These are phyloP conservation scores for Pulveroboletus sp. DNA, from an alignment of 1,284 basidiomycete genomes.

Conservation along the genomic window DNA sequence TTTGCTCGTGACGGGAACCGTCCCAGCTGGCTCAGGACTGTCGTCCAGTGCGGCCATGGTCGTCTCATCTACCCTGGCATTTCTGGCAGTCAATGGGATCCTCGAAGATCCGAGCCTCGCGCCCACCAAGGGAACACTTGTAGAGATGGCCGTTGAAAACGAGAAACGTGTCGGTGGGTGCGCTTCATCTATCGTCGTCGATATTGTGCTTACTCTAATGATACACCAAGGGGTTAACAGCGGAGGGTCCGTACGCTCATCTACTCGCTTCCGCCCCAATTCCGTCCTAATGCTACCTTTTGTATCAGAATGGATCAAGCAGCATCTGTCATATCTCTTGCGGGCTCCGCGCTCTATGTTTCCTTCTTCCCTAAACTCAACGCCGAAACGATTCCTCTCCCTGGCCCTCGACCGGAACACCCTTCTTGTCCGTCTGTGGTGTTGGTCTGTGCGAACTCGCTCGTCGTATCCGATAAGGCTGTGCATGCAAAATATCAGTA, in stretches of 20 bases:
- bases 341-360: conserved; percentile 74
- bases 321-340: conserved; percentile 72
- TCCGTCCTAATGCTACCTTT: conserved; percentile 1
- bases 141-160: conserved; percentile 78
- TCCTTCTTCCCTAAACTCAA: conserved; percentile 77
- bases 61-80: conserved; percentile 77
- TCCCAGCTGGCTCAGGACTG: conserved; percentile 81
- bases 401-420: conserved; percentile 40
- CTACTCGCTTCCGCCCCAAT: neutral
- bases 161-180: conserved; percentile 75
- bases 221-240: conserved; percentile 59
- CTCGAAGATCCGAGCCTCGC: conserved; percentile 39
- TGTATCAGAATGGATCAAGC: conserved; percentile 76
- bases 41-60: conserved; percentile 87
- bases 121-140: conserved; percentile 66
- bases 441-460: conserved; percentile 83
- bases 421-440: conserved; percentile 43
- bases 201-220: neutral
- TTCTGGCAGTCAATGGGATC: conserved; percentile 74
- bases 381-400: conserved; percentile 64
- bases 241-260: conserved; percentile 55
- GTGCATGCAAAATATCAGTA: conserved; percentile 76
- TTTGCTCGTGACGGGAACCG: conserved; percentile 73
- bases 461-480: conserved; percentile 82
- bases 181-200: conserved; percentile 2